These are phyloP conservation scores for Verticillium zaregamsianum DNA, from an alignment of 2,329 filamentous ascomycete genomes.

Conservation along the genomic window DNA sequence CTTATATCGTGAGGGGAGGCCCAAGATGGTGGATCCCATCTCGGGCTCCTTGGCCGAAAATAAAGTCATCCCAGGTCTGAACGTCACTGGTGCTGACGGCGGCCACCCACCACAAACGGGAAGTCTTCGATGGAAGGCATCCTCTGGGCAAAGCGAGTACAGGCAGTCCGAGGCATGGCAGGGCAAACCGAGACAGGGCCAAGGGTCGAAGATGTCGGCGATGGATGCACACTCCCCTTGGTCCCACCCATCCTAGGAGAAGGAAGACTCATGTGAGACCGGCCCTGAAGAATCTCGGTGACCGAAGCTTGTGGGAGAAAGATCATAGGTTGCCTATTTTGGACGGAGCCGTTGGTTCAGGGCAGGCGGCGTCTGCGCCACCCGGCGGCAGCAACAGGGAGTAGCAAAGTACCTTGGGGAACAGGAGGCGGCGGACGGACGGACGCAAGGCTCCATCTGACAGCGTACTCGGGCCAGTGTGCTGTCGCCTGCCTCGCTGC, in stretches of 20 bases:
- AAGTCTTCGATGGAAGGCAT: not conserved
- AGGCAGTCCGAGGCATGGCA: not conserved
- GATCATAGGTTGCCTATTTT: constrained; percentile 31
- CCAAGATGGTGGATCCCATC: not conserved
- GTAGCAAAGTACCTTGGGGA: not conserved
- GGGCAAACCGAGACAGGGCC: not conserved
- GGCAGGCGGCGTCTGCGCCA: constrained; percentile 10
- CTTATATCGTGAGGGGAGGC: not conserved
- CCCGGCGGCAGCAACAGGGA: not conserved
- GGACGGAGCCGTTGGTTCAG: constrained; percentile 16
- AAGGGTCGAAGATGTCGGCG: not conserved
- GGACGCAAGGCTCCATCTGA: constrained; percentile 1
- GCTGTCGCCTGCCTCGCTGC: not conserved
- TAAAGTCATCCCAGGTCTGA: not conserved
- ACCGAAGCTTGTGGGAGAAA: constrained; percentile 36
- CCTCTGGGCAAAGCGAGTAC: not conserved
- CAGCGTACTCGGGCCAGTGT: not conserved
- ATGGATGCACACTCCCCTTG: constrained; percentile 1
- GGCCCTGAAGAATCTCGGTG: constrained; percentile 35
- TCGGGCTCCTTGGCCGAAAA: not conserved
- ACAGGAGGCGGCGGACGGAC: not conserved
- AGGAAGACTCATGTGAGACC: constrained; percentile 23
- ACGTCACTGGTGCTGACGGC: not conserved
- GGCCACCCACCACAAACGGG: not conserved
- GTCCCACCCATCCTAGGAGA: constrained; percentile 18